phyloP scores from a whole-genome alignment of 176 grass and related monocot species.

The Oryza brachyantha region DNA sequence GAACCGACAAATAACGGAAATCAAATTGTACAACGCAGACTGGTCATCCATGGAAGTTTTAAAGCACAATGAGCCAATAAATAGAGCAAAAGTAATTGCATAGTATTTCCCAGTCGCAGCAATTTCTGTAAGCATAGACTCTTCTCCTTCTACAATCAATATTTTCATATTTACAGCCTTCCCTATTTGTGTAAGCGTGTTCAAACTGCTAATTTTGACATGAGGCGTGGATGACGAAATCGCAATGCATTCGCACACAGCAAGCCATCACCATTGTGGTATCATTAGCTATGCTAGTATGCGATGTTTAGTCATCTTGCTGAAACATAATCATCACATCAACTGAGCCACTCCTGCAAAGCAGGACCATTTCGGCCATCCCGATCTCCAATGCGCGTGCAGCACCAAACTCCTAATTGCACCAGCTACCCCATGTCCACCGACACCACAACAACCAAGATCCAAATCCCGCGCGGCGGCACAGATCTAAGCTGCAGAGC shows the following conservation, averaged over 20 bases:
- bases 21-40: background rate
- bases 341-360: background rate
- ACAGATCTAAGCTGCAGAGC: slow-evolving; percentile 33
- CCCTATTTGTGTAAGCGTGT: background rate
- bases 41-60: background rate
- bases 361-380: background rate
- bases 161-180: background rate
- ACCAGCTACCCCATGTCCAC: background rate
- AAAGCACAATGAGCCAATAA: background rate
- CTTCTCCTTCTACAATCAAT: background rate
- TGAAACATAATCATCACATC: background rate
- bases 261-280: background rate
- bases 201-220: background rate
- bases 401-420: background rate
- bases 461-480: slow-evolving; percentile 19
- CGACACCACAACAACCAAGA: slow-evolving; percentile 12
- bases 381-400: background rate
- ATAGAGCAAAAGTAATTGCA: background rate
- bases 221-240: background rate
- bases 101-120: background rate
- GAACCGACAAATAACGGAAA: background rate
- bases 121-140: background rate
- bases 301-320: slow-evolving; percentile 8
- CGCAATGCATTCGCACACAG: background rate
- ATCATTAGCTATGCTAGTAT: background rate